Conservation (phyloP, 1,139 yeast genomes). For the Debaryomycetaceae sp. region DNA sequence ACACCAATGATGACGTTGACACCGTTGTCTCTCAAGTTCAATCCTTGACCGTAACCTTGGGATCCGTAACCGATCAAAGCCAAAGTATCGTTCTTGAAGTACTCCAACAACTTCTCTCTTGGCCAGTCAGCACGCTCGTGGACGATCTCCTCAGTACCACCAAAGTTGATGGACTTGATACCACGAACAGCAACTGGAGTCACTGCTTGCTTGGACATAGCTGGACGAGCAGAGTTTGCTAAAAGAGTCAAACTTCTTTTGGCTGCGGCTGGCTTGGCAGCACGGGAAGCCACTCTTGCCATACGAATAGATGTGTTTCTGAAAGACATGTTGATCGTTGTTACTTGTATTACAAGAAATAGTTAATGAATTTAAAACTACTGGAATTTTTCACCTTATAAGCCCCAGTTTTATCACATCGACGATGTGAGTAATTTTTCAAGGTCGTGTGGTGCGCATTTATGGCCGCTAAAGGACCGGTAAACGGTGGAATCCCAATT, state of each 20-base stretch:
- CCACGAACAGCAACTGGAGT: constrained; percentile 64
- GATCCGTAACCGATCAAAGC: constrained; percentile 99
- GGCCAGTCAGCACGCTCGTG: constrained; percentile 99
- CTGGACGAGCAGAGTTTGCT: constrained; percentile 48
- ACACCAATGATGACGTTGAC: constrained; percentile 97
- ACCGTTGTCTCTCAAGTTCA: constrained; percentile 98
- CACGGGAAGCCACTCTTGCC: constrained; percentile 57
- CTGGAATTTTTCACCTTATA: background rate
- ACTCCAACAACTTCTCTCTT: constrained; percentile 88
- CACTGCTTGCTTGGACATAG: constrained; percentile 33
- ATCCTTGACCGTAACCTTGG: constrained; percentile 99
- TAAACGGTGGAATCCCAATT: background rate
- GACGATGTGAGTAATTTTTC: constrained; percentile 6
- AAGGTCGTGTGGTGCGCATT: background rate
- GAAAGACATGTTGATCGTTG: constrained; percentile 44
- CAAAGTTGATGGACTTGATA: constrained; percentile 93
- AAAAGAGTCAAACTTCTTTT: constrained; percentile 68
- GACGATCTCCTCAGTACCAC: constrained; percentile 91
- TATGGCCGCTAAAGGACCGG: constrained; percentile 8
- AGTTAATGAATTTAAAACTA: background rate
- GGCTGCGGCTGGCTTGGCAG: constrained; percentile 49
- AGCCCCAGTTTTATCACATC: background rate
- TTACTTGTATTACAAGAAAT: background rate
- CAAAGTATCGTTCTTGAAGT: constrained; percentile 96
- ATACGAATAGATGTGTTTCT: constrained; percentile 61